These are phyloP conservation scores for Neonectria neomacrospora DNA, from an alignment of 2,329 filamentous ascomycete genomes.

Conservation along the genomic window DNA sequence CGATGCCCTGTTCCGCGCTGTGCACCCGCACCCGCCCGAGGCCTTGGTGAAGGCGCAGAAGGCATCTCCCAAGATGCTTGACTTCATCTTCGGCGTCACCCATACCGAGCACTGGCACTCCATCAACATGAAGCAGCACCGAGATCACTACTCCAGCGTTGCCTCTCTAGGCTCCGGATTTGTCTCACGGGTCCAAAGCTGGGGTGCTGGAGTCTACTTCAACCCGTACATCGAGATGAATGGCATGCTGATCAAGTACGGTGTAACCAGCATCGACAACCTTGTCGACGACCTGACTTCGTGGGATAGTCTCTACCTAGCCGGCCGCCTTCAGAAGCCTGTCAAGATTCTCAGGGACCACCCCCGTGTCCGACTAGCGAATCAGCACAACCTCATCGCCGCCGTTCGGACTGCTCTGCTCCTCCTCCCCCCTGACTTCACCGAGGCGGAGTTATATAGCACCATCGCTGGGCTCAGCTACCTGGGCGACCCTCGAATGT, in stretches of 20 bases:
- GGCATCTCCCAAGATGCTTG: conserved; percentile 93
- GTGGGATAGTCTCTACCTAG: conserved; percentile 97
- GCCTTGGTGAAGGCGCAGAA: conserved; percentile 88
- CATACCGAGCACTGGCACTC: conserved; percentile 98
- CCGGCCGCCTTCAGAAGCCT: conserved; percentile 94
- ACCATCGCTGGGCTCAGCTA: conserved; percentile 95
- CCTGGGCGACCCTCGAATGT: conserved; percentile 96
- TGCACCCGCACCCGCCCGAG: conserved; percentile 84
- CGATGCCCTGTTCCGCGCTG: conserved; percentile 67
- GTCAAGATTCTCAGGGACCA: conserved; percentile 98
- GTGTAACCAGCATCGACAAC: conserved; percentile 93
- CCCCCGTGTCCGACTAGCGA: conserved; percentile 88
- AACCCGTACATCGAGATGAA: conserved; percentile 96
- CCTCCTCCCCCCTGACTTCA: conserved; percentile 84
- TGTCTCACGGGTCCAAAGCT: conserved; percentile 88
- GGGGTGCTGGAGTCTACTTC: conserved; percentile 96
- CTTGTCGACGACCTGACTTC: conserved; percentile 85
- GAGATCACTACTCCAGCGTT: conserved; percentile 90
- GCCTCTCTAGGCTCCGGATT: conserved; percentile 85
- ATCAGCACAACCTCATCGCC: conserved; percentile 94
- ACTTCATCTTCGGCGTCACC: conserved; percentile 96
- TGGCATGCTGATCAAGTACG: conserved; percentile 96
- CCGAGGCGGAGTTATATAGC: conserved; percentile 86
- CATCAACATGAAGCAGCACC: conserved; percentile 87
- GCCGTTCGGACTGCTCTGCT: conserved; percentile 90